Conservation (phyloP, 2,329 filamentous ascomycete species). For the Beauveria pseudobassiana region DNA sequence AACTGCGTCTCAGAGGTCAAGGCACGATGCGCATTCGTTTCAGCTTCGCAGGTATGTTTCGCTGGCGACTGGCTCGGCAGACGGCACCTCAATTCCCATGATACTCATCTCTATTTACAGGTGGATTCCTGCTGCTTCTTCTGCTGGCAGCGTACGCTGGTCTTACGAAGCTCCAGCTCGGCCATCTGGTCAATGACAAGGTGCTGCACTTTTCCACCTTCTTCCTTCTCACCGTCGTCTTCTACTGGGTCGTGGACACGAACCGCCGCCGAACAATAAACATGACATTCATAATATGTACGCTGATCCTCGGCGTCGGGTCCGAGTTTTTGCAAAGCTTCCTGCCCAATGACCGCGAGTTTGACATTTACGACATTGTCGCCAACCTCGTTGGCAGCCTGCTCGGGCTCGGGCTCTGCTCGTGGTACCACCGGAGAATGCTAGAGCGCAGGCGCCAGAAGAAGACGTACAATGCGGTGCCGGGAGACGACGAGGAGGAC, state of each 20-base stretch:
- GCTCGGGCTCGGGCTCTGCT: conserved; percentile 63
- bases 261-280: conserved; percentile 78
- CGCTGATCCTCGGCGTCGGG: conserved; percentile 60
- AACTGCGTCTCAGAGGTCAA: too few relatives aligned
- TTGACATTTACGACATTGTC: conserved; percentile 77
- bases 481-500: conserved; percentile 57
- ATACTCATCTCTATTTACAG: conserved; percentile 34
- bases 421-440: conserved; percentile 95
- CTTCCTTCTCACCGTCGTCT: conserved; percentile 76
- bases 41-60: conserved; percentile 70
- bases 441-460: conserved; percentile 73
- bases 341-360: conserved; percentile 62
- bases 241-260: conserved; percentile 97
- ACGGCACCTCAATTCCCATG: not conserved
- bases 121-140: conserved; percentile 61
- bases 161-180: conserved; percentile 57
- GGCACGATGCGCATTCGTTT: conserved; percentile 71
- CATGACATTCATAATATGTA: conserved; percentile 74
- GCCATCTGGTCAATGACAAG: conserved; percentile 72
- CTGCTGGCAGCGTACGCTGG: conserved; percentile 73
- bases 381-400: conserved; percentile 80
- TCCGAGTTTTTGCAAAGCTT: conserved; percentile 70
- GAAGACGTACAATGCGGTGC: conserved; percentile 64
- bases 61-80: not conserved
- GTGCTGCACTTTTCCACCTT: conserved; percentile 80